phyloP scores from a whole-genome alignment of 2,329 filamentous ascomycete genomes.

The Zelopaecilomyces penicillatus region DNA sequence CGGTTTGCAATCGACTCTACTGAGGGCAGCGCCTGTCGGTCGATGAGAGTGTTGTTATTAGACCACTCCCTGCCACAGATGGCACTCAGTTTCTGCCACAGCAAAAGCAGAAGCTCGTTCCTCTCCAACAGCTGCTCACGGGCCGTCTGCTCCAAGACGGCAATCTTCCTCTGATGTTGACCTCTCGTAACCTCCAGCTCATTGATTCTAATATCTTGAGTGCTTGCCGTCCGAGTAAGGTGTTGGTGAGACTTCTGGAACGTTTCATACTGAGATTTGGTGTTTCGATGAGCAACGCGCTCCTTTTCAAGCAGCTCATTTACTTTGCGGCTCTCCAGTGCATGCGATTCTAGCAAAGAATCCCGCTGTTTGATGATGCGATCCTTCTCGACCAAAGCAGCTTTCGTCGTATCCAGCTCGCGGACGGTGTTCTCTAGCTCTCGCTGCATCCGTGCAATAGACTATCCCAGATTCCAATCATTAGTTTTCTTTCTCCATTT shows the following conservation, averaged over 20 bases:
- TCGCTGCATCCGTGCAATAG: slow-evolving; percentile 77
- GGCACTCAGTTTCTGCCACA: slow-evolving; percentile 82
- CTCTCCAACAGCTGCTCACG: slow-evolving; percentile 84
- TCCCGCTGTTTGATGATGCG: slow-evolving; percentile 84
- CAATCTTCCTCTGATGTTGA: slow-evolving; percentile 69
- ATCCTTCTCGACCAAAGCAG: slow-evolving; percentile 80
- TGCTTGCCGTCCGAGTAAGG: slow-evolving; percentile 74
- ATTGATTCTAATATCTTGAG: slow-evolving; percentile 73
- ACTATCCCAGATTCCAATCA: slow-evolving; percentile 33
- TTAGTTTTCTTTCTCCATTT: not conserved
- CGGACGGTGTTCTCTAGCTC: slow-evolving; percentile 78
- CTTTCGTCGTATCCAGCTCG: slow-evolving; percentile 71
- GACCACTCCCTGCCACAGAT: slow-evolving; percentile 90
- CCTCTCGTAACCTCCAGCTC: slow-evolving; percentile 77
- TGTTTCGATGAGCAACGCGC: slow-evolving; percentile 72
- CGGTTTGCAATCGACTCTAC: slow-evolving; percentile 80
- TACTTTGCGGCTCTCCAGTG: slow-evolving; percentile 75
- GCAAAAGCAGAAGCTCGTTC: slow-evolving; percentile 75
- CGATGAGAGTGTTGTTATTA: slow-evolving; percentile 80
- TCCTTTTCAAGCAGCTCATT: slow-evolving; percentile 89
- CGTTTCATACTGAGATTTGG: slow-evolving; percentile 80
- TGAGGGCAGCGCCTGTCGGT: slow-evolving; percentile 72
- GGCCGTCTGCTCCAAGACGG: slow-evolving; percentile 67
- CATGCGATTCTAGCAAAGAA: slow-evolving; percentile 76
- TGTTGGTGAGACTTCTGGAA: slow-evolving; percentile 82